Conservation (phyloP, 805 yeast species). For the Teunomyces funiuensis region DNA sequence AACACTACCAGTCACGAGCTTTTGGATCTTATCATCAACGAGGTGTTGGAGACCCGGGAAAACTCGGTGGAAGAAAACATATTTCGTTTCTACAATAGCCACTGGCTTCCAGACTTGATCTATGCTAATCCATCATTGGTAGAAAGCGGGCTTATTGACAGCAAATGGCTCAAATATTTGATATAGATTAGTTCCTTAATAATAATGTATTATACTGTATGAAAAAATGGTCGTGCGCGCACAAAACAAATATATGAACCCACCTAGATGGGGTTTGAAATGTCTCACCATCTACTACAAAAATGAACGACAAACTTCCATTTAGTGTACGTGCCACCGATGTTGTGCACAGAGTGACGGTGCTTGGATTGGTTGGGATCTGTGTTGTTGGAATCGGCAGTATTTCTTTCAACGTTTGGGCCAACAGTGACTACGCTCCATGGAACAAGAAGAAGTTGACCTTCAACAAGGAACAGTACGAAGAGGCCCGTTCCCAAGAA, state of each 20-base stretch:
- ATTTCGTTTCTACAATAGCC: constrained; percentile 37
- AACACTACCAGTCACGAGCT: constrained; percentile 34
- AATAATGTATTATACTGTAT: not conserved
- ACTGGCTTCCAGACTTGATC: constrained; percentile 42
- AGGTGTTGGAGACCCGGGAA: constrained; percentile 24
- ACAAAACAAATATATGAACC: constrained; percentile 3
- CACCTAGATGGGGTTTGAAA: constrained; percentile 1
- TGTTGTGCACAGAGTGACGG: constrained; percentile 42
- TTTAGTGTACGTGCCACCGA: constrained; percentile 45
- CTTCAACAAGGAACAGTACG: constrained; percentile 34
- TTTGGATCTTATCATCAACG: constrained; percentile 29
- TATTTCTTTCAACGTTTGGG: constrained; percentile 39
- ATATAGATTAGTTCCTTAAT: constrained; percentile 17
- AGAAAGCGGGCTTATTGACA: constrained; percentile 32
- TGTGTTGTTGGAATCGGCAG: constrained; percentile 42
- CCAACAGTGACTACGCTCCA: constrained; percentile 43
- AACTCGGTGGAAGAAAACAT: constrained; percentile 23
- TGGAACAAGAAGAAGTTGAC: constrained; percentile 42
- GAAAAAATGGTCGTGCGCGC: constrained; percentile 3
- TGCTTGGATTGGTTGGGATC: constrained; percentile 41
- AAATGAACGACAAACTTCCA: constrained; percentile 30
- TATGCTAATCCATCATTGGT: constrained; percentile 42
- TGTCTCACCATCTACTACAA: constrained; percentile 4
- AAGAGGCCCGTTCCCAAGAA: constrained; percentile 22
- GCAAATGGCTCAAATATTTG: constrained; percentile 40